Conservation (phyloP, 2,329 filamentous ascomycete species). For the Paraphoma chrysanthemicola region DNA sequence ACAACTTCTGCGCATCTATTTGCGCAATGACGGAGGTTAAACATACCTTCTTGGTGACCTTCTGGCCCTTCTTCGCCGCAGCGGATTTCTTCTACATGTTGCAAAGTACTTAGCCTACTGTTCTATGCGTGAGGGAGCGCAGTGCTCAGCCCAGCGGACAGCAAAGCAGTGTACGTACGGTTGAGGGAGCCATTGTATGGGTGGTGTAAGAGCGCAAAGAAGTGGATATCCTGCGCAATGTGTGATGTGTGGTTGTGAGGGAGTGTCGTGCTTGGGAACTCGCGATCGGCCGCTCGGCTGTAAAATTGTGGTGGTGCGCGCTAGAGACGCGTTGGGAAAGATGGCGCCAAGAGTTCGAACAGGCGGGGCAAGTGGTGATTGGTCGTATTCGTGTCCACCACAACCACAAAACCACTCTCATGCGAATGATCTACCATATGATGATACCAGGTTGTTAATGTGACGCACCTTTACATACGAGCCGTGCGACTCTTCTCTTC, state of each 20-base stretch:
- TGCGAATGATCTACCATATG: too few species aligned
- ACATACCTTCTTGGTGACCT: constrained; percentile 84
- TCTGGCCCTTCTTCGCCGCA: constrained; percentile 62
- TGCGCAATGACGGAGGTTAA: neutral
- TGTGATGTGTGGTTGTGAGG: constrained; percentile 22
- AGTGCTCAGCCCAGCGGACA: constrained; percentile 67
- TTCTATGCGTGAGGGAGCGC: constrained; percentile 52
- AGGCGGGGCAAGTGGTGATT: neutral
- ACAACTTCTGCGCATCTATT: too few species aligned
- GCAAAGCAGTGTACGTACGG: constrained; percentile 98
- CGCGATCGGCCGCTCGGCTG: neutral
- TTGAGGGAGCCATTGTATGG: constrained; percentile 81
- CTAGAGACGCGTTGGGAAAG: constrained; percentile 23
- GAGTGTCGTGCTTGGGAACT: constrained; percentile 4
- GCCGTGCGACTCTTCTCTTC: too few species aligned
- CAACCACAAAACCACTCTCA: too few species aligned
- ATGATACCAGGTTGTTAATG: too few species aligned
- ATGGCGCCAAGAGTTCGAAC: constrained; percentile 12
- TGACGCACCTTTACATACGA: too few species aligned
- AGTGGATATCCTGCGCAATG: constrained; percentile 83
- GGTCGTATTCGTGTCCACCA: too few species aligned
- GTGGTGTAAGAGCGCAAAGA: constrained; percentile 72
- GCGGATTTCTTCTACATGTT: constrained; percentile 63
- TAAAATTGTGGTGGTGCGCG: constrained; percentile 28
- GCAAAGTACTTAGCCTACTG: constrained; percentile 90